Conservation (phyloP, 2,329 filamentous ascomycete genomes). For the Trichophyton benhamiae region DNA sequence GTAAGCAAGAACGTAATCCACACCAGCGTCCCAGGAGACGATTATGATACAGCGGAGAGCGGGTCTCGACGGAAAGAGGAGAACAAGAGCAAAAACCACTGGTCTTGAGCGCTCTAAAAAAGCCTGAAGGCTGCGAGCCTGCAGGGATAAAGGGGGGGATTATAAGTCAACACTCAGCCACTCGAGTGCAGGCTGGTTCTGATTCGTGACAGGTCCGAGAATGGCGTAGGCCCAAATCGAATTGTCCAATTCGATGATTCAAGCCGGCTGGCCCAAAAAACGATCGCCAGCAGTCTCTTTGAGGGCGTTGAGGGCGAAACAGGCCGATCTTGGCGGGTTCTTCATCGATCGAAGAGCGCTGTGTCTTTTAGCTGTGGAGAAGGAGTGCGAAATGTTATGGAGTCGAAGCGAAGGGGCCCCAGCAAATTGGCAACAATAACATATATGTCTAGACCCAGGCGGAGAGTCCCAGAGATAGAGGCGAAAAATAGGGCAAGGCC, state of each 20-base stretch:
- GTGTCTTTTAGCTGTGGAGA: background rate
- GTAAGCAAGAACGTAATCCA: background rate
- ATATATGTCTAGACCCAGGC: background rate
- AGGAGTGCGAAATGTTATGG: background rate
- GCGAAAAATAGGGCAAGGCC: background rate
- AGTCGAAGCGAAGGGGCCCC: background rate
- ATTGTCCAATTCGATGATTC: background rate
- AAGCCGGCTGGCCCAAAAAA: background rate
- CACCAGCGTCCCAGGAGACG: background rate
- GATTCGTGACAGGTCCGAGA: background rate
- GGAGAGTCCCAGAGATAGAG: background rate
- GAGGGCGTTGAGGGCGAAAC: background rate
- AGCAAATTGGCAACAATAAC: background rate
- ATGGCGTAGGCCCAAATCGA: background rate
- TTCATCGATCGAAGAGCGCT: background rate
- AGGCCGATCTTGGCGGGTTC: background rate
- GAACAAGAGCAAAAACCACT: background rate
- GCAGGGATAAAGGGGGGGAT: constrained; percentile 1
- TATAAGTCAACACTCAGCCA: background rate
- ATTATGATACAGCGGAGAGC: background rate
- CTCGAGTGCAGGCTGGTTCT: background rate
- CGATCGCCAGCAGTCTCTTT: background rate
- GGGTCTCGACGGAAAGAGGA: constrained; percentile 3
- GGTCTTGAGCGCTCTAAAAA: background rate
- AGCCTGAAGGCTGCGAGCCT: background rate